Conservation (phyloP, 2,329 filamentous ascomycete genomes). For the Myriosclerotinia curreyana region DNA sequence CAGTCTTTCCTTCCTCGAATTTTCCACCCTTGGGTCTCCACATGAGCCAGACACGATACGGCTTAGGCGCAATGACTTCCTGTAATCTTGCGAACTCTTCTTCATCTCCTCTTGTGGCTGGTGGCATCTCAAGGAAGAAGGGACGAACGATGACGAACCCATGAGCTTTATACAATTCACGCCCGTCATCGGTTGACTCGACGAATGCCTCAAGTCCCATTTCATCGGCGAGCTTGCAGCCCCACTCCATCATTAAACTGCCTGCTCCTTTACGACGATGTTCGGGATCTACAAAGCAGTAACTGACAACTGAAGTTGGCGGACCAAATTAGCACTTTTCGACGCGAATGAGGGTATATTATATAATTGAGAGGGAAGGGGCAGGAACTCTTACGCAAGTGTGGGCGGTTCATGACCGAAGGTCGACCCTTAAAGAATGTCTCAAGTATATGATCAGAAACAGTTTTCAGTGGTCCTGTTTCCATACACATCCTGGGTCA, state of each 20-base stretch:
- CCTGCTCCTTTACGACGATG: neutral
- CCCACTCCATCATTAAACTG: conserved; percentile 1
- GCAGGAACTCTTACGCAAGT: neutral
- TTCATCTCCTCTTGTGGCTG: neutral
- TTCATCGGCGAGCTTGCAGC: conserved; percentile 10
- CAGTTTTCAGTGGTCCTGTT: neutral
- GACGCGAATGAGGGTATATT: fast-evolving
- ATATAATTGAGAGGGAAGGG: neutral
- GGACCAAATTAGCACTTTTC: neutral
- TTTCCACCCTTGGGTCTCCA: conserved; percentile 7
- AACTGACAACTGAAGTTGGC: neutral
- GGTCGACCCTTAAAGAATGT: neutral
- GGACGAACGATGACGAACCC: conserved; percentile 5
- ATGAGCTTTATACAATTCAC: conserved; percentile 1
- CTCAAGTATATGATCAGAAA: neutral
- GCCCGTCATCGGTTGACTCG: neutral
- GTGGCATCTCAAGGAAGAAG: neutral
- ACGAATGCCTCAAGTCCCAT: conserved; percentile 7
- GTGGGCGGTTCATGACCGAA: neutral
- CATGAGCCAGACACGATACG: conserved; percentile 12
- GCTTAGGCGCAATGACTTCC: neutral
- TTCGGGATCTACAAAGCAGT: conserved; percentile 5
- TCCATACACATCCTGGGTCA: neutral
- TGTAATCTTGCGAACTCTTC: neutral
- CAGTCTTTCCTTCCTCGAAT: neutral